Evolutionary conservation across 2,329 filamentous ascomycete genomes (phyloP).

Genomic region (Spiromastix sp.): DNA sequence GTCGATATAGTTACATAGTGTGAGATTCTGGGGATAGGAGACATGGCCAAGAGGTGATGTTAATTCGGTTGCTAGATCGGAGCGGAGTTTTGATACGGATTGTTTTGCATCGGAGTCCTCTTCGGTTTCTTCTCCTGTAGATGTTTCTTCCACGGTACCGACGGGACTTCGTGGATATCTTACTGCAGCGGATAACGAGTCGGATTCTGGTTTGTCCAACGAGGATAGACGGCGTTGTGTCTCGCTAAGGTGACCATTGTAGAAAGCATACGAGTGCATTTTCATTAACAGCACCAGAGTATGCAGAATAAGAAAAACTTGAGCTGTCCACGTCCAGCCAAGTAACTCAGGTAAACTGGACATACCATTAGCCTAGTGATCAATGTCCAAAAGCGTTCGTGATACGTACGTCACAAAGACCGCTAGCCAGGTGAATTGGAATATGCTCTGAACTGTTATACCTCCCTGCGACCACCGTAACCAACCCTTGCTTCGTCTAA

Average conservation of each 20-base stretch:
- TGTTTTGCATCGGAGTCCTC: constrained; percentile 26
- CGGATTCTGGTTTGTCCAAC: constrained; percentile 64
- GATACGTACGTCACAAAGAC: constrained; percentile 61
- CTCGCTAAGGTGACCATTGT: constrained; percentile 89
- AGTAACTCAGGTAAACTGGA: constrained; percentile 65
- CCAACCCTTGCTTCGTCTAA: constrained; percentile 45
- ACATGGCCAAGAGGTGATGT: constrained; percentile 82
- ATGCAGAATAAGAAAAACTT: constrained; percentile 89
- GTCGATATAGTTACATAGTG: constrained; percentile 69
- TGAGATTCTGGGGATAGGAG: constrained; percentile 84
- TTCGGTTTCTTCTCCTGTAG: constrained; percentile 14
- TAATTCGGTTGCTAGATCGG: constrained; percentile 80
- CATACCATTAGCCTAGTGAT: constrained; percentile 12
- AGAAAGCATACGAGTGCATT: constrained; percentile 97
- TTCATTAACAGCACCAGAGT: constrained; percentile 93
- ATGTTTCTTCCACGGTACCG: constrained; percentile 2
- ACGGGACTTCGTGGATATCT: constrained; percentile 52
- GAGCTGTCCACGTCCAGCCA: constrained; percentile 92
- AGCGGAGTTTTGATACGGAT: constrained; percentile 60
- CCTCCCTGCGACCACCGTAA: constrained; percentile 68
- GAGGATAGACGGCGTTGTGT: constrained; percentile 69
- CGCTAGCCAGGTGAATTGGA: constrained; percentile 66
- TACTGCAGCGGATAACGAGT: constrained; percentile 60
- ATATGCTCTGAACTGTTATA: constrained; percentile 72
- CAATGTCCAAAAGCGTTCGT: neutral